Percentiles rank a stretch among this genome's conserved stretches.
Conservation (phyloP, 192 early-diverging fungal species). For the Umbelopsis vinacea region DNA sequence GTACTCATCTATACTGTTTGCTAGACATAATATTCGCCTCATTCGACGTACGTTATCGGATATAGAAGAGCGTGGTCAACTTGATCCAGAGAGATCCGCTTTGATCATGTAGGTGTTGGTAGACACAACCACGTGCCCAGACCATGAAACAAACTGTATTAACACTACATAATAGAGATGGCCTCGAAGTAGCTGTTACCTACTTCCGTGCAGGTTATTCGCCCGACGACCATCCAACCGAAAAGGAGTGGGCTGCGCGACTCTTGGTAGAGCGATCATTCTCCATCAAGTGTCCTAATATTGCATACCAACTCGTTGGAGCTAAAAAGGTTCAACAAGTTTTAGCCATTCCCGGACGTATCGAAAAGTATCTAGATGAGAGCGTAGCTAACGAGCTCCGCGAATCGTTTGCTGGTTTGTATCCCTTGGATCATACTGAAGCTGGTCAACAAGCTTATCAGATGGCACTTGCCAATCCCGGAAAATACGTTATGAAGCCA, state of each 20-base stretch:
- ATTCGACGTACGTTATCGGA: slow-evolving; percentile 72
- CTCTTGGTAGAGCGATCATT: slow-evolving; percentile 81
- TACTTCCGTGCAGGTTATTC: slow-evolving; percentile 94
- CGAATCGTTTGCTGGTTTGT: slow-evolving; percentile 86
- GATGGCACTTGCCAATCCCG: slow-evolving; percentile 66
- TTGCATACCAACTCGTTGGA: slow-evolving; percentile 93
- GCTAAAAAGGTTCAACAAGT: slow-evolving; percentile 97
- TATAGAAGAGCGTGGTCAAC: slow-evolving; percentile 59
- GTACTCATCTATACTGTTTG: neutral
- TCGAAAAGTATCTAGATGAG: slow-evolving; percentile 77
- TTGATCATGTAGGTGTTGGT: slow-evolving; percentile 67
- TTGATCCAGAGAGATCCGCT: slow-evolving; percentile 60
- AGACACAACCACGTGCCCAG: too few relatives aligned
- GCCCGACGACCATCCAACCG: slow-evolving; percentile 82
- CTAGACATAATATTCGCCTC: slow-evolving; percentile 63
- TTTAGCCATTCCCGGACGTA: slow-evolving; percentile 72
- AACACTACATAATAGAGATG: slow-evolving; percentile 48
- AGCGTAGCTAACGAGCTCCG: slow-evolving; percentile 58
- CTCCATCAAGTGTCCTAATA: slow-evolving; percentile 86
- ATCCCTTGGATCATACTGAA: slow-evolving; percentile 75
- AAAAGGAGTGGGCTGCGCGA: slow-evolving; percentile 92
- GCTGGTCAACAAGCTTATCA: slow-evolving; percentile 72
- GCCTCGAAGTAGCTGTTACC: slow-evolving; percentile 78
- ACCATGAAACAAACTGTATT: neutral
- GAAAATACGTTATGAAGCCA: slow-evolving; percentile 88